Evolutionary conservation across 2,329 filamentous ascomycete genomes (phyloP).

Genomic region (Epichloe hybrida): DNA sequence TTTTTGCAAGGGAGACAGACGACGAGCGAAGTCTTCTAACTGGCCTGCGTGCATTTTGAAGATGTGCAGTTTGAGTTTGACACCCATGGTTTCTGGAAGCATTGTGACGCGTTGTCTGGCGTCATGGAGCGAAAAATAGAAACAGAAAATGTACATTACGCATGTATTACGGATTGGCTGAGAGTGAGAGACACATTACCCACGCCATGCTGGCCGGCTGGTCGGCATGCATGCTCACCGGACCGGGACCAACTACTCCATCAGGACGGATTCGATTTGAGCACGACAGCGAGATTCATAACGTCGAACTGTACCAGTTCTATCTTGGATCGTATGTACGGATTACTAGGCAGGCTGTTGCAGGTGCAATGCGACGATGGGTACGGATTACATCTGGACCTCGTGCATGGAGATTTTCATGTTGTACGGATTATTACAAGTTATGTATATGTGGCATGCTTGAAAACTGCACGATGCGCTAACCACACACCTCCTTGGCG

Average conservation of each 20-base stretch:
- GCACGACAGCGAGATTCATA: neutral
- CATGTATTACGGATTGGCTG: too few relatives aligned
- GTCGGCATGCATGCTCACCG: neutral
- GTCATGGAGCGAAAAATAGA: neutral
- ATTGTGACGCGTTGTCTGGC: neutral
- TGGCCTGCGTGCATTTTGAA: too few relatives aligned
- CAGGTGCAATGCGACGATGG: neutral
- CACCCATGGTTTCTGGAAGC: too few relatives aligned
- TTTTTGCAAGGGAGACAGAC: too few relatives aligned
- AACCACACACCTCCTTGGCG: neutral
- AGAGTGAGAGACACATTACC: neutral
- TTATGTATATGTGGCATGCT: neutral
- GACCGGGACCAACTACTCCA: neutral
- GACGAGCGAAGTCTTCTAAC: too few relatives aligned
- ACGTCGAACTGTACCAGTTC: neutral
- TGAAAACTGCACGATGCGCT: neutral
- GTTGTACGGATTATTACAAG: too few relatives aligned
- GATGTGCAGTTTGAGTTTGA: too few relatives aligned
- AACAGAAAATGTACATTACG: neutral
- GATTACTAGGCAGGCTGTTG: neutral
- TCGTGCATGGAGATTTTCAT: neutral
- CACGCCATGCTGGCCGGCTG: neutral
- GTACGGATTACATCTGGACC: too few relatives aligned
- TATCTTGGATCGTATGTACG: too few relatives aligned
- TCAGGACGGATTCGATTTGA: neutral